A percentile compares a stretch with the other conserved stretches of the same genome.
These are phyloP conservation scores for Ensete ventricosum DNA, from an alignment of 176 grass and related monocot genomes.

Conservation along the genomic window DNA sequence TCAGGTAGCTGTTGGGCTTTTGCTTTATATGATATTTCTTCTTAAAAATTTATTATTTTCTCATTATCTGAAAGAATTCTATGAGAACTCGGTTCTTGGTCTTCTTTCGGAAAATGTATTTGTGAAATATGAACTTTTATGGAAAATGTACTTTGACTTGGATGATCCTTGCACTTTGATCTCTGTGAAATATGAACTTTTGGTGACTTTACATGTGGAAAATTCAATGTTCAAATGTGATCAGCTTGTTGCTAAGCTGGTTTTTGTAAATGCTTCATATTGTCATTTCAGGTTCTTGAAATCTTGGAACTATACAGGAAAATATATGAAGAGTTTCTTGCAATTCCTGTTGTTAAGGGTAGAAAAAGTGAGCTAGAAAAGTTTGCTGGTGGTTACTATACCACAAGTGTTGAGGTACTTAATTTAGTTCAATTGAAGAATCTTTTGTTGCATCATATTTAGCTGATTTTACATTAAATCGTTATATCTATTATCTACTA, in stretches of 20 bases:
- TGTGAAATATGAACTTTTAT: too few relatives aligned
- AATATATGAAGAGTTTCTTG: conserved; percentile 92
- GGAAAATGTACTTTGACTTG: too few relatives aligned
- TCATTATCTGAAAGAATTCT: too few relatives aligned
- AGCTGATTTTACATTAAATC: conserved; percentile 3
- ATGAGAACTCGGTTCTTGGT: too few relatives aligned
- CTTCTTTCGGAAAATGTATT: too few relatives aligned
- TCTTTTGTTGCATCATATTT: neutral
- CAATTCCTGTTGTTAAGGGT: conserved; percentile 88
- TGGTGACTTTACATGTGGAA: neutral
- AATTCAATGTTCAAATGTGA: neutral
- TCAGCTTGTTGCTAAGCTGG: neutral
- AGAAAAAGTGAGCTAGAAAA: conserved; percentile 96
- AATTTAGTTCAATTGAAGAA: neutral
- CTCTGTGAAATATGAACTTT: too few relatives aligned
- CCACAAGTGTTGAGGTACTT: conserved; percentile 90
- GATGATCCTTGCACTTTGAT: neutral
- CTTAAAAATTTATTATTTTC: too few relatives aligned
- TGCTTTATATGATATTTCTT: too few relatives aligned
- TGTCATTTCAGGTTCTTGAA: conserved; percentile 61
- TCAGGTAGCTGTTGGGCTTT: too few relatives aligned
- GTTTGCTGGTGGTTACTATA: conserved; percentile 85
- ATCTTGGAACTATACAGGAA: conserved; percentile 90
- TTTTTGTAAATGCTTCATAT: conserved; percentile 1
- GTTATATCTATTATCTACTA: neutral